A percentile compares a stretch with the other conserved stretches of the same genome.
These are phyloP conservation scores for Agarophyton chilense DNA, from an alignment of 23 red algal species.

Conservation along the genomic window DNA sequence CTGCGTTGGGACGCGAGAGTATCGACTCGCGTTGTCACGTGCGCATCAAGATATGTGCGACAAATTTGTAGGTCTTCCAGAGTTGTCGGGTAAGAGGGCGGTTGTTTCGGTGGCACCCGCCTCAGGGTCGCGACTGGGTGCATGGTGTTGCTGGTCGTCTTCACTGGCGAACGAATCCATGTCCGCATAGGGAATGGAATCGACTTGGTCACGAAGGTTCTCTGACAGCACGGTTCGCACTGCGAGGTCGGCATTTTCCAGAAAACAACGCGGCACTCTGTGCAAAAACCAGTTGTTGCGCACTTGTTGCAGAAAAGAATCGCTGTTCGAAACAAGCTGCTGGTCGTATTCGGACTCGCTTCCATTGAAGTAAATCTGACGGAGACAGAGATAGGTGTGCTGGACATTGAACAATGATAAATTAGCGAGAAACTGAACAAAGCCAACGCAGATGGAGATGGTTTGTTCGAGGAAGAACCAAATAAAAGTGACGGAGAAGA, in stretches of 20 bases:
- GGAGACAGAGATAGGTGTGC: constrained; percentile 39
- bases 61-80: no score
- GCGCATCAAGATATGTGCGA: background rate
- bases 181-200: background rate
- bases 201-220: constrained; percentile 40
- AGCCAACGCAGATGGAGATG: constrained; percentile 2
- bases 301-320: constrained; percentile 34
- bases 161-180: constrained; percentile 15
- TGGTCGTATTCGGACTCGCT: constrained; percentile 35
- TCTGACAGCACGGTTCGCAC: constrained; percentile 29
- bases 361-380: constrained; percentile 37
- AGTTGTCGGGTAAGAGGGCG: background rate
- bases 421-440: constrained; percentile 31
- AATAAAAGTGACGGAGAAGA: constrained; percentile 46
- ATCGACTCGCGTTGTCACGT: background rate
- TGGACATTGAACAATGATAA: constrained; percentile 41
- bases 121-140: background rate
- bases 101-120: background rate
- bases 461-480: constrained; percentile 37
- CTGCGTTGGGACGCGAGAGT: no score
- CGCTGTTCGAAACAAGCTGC: constrained; percentile 31
- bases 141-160: background rate
- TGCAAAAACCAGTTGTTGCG: constrained; percentile 48
- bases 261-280: constrained; percentile 16
- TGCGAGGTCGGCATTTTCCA: constrained; percentile 27